phyloP scores from a whole-genome alignment of 805 yeast species.

The Metahyphopichia silvanorum region DNA sequence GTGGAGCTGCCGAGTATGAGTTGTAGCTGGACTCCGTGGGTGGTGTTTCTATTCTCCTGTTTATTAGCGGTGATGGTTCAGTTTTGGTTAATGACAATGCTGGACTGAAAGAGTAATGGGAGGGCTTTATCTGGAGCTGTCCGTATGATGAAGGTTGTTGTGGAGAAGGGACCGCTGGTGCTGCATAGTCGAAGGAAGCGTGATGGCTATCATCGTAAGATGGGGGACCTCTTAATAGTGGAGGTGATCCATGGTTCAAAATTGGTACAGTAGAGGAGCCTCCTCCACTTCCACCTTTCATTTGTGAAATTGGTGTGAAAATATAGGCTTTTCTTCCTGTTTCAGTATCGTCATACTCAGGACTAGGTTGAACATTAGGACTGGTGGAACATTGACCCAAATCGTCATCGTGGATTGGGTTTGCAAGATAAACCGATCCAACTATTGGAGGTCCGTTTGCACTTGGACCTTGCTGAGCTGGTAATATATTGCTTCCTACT shows the following conservation, averaged over 20 bases:
- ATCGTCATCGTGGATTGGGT: slow-evolving; percentile 75
- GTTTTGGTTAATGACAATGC: slow-evolving; percentile 79
- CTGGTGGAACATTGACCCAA: slow-evolving; percentile 62
- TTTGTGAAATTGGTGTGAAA: slow-evolving; percentile 44
- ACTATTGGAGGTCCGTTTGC: slow-evolving; percentile 88
- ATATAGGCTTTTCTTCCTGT: slow-evolving; percentile 37
- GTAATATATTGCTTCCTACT: slow-evolving; percentile 72
- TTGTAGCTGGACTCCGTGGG: slow-evolving; percentile 4
- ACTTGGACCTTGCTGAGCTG: slow-evolving; percentile 74
- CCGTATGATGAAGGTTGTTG: slow-evolving; percentile 13
- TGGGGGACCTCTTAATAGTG: neutral
- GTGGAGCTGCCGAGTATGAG: slow-evolving; percentile 6
- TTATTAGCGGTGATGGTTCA: slow-evolving; percentile 92
- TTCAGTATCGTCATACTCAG: slow-evolving; percentile 36
- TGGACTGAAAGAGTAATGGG: slow-evolving; percentile 41
- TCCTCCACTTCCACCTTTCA: slow-evolving; percentile 32
- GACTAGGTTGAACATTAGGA: slow-evolving; percentile 36
- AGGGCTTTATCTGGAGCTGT: slow-evolving; percentile 15
- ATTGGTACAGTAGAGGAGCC: slow-evolving; percentile 10
- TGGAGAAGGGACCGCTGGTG: slow-evolving; percentile 2
- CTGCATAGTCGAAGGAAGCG: neutral
- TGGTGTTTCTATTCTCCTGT: slow-evolving; percentile 31
- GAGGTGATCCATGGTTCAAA: too few relatives aligned
- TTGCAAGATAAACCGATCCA: slow-evolving; percentile 84
- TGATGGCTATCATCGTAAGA: neutral